phyloP scores from a whole-genome alignment of 805 yeast genomes.

The Monosporozyma servazzii region DNA sequence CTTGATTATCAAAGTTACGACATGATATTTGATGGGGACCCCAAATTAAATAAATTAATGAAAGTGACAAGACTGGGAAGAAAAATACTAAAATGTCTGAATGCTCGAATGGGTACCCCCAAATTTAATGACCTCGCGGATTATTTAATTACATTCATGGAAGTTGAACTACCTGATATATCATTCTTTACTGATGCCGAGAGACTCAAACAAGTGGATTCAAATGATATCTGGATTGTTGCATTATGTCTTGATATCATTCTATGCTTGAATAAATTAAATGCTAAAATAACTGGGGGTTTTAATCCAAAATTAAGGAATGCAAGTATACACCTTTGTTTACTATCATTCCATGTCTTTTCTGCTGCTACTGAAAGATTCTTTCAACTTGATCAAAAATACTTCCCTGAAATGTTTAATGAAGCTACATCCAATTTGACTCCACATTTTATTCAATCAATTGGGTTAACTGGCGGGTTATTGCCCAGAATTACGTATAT shows the following conservation, averaged over 20 bases:
- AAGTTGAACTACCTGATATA: conserved; percentile 1
- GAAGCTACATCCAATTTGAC: conserved; percentile 7
- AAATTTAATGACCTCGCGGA: conserved; percentile 3
- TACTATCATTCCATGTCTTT: conserved; percentile 14
- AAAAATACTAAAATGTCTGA: conserved; percentile 11
- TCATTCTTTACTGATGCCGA: background rate
- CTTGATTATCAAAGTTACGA: conserved; percentile 4
- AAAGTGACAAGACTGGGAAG: conserved; percentile 13
- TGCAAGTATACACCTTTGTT: conserved; percentile 5
- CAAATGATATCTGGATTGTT: conserved; percentile 2
- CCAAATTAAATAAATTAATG: conserved; percentile 10
- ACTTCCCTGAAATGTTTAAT: conserved; percentile 11
- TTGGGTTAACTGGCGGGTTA: conserved; percentile 2
- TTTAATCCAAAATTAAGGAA: conserved; percentile 6
- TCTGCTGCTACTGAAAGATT: conserved; percentile 10
- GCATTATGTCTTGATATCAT: conserved; percentile 5
- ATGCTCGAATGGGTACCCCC: conserved; percentile 9
- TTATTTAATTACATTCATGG: background rate
- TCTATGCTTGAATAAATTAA: conserved; percentile 9
- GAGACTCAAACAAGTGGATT: background rate
- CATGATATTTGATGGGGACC: background rate
- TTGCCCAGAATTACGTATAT: conserved; percentile 6
- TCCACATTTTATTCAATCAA: conserved; percentile 12
- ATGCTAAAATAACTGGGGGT: conserved; percentile 9
- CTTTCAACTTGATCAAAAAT: conserved; percentile 12